Base-by-base conservation (phyloP, 805 yeast species). In the Schizosaccharomyces octosporus region DNA sequence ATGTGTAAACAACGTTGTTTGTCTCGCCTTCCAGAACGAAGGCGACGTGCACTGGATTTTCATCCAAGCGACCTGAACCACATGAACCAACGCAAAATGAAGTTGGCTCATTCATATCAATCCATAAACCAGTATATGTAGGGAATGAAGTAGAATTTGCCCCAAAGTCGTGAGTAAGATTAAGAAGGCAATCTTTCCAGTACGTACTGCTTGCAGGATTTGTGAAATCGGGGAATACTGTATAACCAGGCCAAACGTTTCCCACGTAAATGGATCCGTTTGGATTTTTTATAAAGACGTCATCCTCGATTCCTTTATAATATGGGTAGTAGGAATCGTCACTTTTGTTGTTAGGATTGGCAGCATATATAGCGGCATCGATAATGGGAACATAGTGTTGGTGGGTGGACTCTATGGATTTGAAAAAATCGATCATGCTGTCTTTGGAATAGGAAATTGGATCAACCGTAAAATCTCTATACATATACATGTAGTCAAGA, bases 401-500 rank as follows among this genome's bases (percentile, higher is more conserved):
- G 24, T 51, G 45, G 60, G 81, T 80, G 63, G 93, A 73, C 2
- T 87, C 88, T 3, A 88, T 79, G 54, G 72, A 73, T 61, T 75
- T 83, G 60, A 86, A 70, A 63, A 76, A 76, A 2, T 69, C 65
- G 66, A 83, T 69, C 82, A 86, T 76, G 21, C 74, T 68, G 42
- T 74, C 75, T 1, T 87, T 88, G 64, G 86, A 83, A 68, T 85
- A 86, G 1, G 76, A 68, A 51, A 78, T 78, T 9, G 75, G 71
- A 64, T 83, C 78, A 93, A 94, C 85, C 0, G 93, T 85, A 69
- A 86, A 86, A 68, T 83, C 86, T 71, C 83, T 81, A 69, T 81
- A 84, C 4, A 75, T 70, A 62, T 84, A 86, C 1, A 94, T 79
- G 67, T 86, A 86, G 67, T 86, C 95, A 58, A 86, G 78, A 70